A percentile compares a stretch with the other conserved stretches of the same genome.
phyloP scores from a whole-genome alignment of 2,329 filamentous ascomycete species.

The Colletotrichum sublineola region DNA sequence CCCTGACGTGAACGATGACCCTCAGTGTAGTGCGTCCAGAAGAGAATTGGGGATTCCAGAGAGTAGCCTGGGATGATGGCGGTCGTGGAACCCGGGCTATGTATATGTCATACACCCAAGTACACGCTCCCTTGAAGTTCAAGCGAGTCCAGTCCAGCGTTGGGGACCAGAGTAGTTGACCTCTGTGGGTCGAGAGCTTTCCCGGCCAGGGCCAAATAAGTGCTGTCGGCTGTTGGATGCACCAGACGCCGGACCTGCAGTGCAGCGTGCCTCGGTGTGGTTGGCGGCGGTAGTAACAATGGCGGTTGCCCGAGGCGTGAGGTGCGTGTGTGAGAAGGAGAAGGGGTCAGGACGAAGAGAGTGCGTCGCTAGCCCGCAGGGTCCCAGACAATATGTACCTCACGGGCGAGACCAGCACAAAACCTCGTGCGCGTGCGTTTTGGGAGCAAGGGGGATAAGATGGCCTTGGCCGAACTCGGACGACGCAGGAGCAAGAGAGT shows the following conservation, averaged over 20 bases:
- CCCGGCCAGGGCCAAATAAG: conserved; percentile 3
- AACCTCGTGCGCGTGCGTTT: conserved; percentile 12
- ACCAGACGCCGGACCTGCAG: background rate
- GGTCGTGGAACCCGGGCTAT: conserved; percentile 31
- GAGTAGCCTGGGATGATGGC: background rate
- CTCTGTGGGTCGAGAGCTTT: conserved; percentile 9
- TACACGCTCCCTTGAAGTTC: background rate
- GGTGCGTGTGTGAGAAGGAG: background rate
- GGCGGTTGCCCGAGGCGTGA: background rate
- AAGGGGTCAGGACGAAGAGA: background rate
- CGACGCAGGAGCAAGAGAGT: conserved; percentile 5
- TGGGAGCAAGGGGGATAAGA: background rate
- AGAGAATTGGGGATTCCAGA: background rate
- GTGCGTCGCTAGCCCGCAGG: conserved; percentile 34
- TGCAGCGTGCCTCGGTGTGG: conserved; percentile 1
- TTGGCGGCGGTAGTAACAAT: background rate
- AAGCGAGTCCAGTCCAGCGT: conserved; percentile 19
- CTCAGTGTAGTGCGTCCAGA: background rate
- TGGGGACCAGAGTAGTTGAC: background rate
- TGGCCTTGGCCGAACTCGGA: conserved; percentile 15
- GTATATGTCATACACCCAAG: conserved; percentile 39
- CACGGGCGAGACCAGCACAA: conserved; percentile 29
- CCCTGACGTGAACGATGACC: conserved; percentile 9
- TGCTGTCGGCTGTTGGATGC: conserved; percentile 16
- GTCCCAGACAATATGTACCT: conserved; percentile 42